A percentile compares a stretch with the other conserved stretches of the same genome.
These are phyloP conservation scores for Schwanniomyces yamadae DNA, from an alignment of 805 yeast genomes.

Conservation along the genomic window DNA sequence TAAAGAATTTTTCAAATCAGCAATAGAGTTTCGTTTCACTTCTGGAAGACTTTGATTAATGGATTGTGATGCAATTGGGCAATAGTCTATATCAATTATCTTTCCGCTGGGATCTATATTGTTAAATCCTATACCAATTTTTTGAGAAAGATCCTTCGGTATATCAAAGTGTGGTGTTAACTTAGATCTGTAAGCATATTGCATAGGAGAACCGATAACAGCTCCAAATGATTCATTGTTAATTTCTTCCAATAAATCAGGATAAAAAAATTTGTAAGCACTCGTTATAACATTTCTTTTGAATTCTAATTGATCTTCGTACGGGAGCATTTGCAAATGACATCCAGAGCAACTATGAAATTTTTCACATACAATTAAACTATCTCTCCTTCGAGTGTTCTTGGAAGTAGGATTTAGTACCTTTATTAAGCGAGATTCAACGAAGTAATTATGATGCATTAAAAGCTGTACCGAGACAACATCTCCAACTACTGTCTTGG, in stretches of 20 bases:
- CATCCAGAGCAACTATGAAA: conserved; percentile 43
- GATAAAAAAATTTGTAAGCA: conserved; percentile 37
- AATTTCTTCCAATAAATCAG: conserved; percentile 16
- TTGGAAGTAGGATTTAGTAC: conserved; percentile 13
- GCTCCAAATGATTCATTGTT: conserved; percentile 18
- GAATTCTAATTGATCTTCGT: conserved; percentile 35
- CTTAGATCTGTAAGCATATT: conserved; percentile 40
- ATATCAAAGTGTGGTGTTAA: conserved; percentile 38
- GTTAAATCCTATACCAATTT: conserved; percentile 32
- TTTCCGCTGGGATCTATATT: conserved; percentile 20
- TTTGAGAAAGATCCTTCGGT: conserved; percentile 10
- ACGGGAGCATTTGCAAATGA: conserved; percentile 40
- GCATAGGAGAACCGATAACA: conserved; percentile 35
- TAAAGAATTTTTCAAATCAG: conserved; percentile 3
- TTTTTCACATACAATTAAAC: conserved; percentile 30
- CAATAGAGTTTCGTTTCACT: conserved; percentile 12
- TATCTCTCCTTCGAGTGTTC: conserved; percentile 20
- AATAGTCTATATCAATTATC: conserved; percentile 32
- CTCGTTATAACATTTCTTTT: conserved; percentile 29
- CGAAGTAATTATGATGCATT: conserved; percentile 29
- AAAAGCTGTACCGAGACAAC: conserved; percentile 25
- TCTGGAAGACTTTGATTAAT: conserved; percentile 26
- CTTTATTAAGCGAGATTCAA: conserved; percentile 28
- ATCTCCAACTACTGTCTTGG: conserved; percentile 42
- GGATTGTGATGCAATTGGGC: conserved; percentile 35